Base-by-base conservation (phyloP, 768 basidiomycete genomes). In the Amanita phalloides region DNA sequence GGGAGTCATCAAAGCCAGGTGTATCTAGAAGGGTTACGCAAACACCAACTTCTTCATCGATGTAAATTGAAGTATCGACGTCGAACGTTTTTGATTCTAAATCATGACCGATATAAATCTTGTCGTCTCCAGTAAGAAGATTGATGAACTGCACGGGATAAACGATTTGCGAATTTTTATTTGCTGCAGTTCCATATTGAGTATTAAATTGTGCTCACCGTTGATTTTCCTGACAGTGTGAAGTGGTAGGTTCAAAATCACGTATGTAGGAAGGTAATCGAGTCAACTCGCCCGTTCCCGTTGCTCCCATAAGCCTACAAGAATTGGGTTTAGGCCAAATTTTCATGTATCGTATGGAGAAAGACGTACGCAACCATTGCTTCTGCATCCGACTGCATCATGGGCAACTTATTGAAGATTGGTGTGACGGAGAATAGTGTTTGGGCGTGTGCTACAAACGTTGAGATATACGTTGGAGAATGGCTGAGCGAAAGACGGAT, bases 1-100 rank as follows among this genome's bases (percentile, higher is more conserved):
- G 43, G 1, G 66, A 68, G 55, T 73, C 72, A 42, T 73, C 74
- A 38, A 75, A 74, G 6, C 74, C 73, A 0, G 73, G 73, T 0
- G 73, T 75, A 45, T 74, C 72, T 17, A 75, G 61, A 36, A 74
- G 55, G 1, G 57, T 64, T 26, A 72, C 62, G 13, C 45, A 41
- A n/a, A 56, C 13, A 20, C 49, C 21, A n/a, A 35, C 17, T 20
- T n/a, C 25, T 6, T 13, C 11, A 6, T 51, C 38, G n/a, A 54
- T 30, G 11, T 37, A 56, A 26, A 20, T 14, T 30, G 53, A 51
- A 23, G 44, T 42, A 28, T 35, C 32, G 10, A 75, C 62, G 25
- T 61, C 61, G 38, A 53, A 57, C n/a, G 72, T 75, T 46, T 67
- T 70, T 21, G 73, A 73, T 49, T 66, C 61, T 11, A 73, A 60